Evolutionary conservation across 1,139 yeast genomes (phyloP).

Genomic region (Suhomyces wounanorum): DNA sequence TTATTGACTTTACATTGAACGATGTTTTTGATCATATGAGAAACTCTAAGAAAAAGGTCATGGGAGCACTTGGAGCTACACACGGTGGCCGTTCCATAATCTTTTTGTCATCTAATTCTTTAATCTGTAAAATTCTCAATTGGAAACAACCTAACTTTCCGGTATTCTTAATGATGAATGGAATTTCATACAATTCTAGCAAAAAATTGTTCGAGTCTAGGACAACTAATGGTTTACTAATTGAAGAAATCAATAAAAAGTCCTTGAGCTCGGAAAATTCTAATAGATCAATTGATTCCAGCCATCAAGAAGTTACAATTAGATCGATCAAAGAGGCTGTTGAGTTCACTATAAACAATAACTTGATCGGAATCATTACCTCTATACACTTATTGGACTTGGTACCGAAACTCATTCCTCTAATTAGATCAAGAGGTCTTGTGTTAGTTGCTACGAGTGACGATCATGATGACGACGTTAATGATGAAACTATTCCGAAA

Average conservation of each 20-base stretch:
- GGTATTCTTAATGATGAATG: constrained; percentile 81
- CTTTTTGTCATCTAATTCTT: constrained; percentile 83
- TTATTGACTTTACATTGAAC: constrained; percentile 72
- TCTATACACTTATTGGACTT: constrained; percentile 69
- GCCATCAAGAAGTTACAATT: constrained; percentile 44
- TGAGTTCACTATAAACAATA: constrained; percentile 76
- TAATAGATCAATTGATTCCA: constrained; percentile 17
- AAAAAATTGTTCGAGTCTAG: constrained; percentile 37
- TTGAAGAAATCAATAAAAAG: constrained; percentile 24
- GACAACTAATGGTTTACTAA: constrained; percentile 44
- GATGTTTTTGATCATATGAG: constrained; percentile 80
- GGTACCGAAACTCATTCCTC: constrained; percentile 74
- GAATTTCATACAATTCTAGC: constrained; percentile 46
- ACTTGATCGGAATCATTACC: constrained; percentile 79
- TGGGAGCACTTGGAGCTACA: not conserved
- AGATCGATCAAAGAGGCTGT: constrained; percentile 51
- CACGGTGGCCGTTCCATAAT: constrained; percentile 61
- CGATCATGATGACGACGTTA: constrained; percentile 29
- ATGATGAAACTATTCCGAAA: constrained; percentile 28
- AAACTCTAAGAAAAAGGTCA: constrained; percentile 38
- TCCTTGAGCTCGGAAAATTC: not conserved
- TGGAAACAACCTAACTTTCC: constrained; percentile 99
- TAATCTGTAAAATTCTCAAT: constrained; percentile 86
- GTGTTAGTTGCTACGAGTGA: constrained; percentile 72
- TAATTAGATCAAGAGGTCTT: constrained; percentile 78